These are phyloP conservation scores for Ophiostoma tasmaniense DNA, from an alignment of 2,329 filamentous ascomycete species.

Conservation along the genomic window DNA sequence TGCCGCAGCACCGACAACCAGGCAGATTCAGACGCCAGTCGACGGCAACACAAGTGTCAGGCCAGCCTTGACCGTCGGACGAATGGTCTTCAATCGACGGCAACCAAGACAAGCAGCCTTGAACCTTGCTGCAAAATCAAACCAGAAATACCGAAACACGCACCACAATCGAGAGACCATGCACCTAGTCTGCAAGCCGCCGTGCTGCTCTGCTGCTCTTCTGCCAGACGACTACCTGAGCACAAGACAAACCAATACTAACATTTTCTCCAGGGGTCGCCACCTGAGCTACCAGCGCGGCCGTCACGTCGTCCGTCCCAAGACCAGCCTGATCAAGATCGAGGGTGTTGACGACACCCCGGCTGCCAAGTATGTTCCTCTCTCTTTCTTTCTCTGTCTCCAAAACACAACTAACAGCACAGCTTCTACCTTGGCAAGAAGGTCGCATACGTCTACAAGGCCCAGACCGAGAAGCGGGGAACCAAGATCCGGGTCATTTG, in stretches of 20 bases:
- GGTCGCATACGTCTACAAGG: slow-evolving; percentile 97
- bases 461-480: slow-evolving; percentile 86
- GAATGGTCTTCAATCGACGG: neutral
- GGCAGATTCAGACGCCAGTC: neutral
- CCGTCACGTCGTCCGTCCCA: slow-evolving; percentile 83
- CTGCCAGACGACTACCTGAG: neutral
- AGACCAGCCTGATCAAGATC: slow-evolving; percentile 94
- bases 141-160: neutral
- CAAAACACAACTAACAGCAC: slow-evolving; percentile 8
- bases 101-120: too few relatives aligned
- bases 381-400: neutral
- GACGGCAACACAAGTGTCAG: neutral
- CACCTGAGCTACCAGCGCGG: slow-evolving; percentile 97
- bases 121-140: too few relatives aligned
- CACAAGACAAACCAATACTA: slow-evolving; percentile 18
- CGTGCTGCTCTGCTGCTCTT: neutral
- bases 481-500: slow-evolving; percentile 82
- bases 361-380: slow-evolving; percentile 65
- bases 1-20: neutral
- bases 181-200: neutral
- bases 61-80: too few relatives aligned
- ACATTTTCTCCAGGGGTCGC: slow-evolving; percentile 61
- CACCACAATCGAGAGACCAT: neutral
- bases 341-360: slow-evolving; percentile 91
- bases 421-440: slow-evolving; percentile 98